phyloP scores from a whole-genome alignment of 1,284 basidiomycete genomes.

The Pyrrhoderma lamaoense region DNA sequence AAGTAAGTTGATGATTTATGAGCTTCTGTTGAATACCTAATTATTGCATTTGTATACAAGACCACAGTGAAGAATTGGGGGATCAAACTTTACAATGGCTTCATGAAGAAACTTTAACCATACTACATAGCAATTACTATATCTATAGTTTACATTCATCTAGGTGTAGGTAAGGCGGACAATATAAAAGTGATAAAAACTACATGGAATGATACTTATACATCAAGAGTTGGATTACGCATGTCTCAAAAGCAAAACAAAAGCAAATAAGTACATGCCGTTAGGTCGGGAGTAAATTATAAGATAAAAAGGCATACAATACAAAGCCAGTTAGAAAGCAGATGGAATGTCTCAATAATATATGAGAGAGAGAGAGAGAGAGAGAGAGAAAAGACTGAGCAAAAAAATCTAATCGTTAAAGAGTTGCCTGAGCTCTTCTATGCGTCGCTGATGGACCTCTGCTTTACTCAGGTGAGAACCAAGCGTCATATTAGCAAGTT shows the following conservation, averaged over 20 bases:
- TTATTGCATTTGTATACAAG: conserved; percentile 25
- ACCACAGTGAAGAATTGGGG: conserved; percentile 44
- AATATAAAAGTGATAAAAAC: too few relatives aligned
- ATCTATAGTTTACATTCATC: not conserved
- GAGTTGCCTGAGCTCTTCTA: conserved; percentile 74
- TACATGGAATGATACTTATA: too few relatives aligned
- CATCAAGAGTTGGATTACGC: too few relatives aligned
- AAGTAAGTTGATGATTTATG: conserved; percentile 31
- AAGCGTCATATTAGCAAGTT: conserved; percentile 85
- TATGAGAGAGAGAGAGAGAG: not conserved
- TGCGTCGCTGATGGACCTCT: conserved; percentile 73
- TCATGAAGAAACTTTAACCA: conserved; percentile 19
- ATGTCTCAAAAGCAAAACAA: too few relatives aligned
- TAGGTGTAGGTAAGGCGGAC: too few relatives aligned
- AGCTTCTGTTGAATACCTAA: not conserved
- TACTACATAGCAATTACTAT: not conserved
- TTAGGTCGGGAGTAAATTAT: too few relatives aligned
- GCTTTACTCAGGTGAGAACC: conserved; percentile 76
- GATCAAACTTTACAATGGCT: conserved; percentile 45
- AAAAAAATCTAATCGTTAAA: conserved; percentile 34
- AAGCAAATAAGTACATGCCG: too few relatives aligned
- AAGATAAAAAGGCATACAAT: too few relatives aligned
- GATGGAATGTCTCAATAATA: not conserved
- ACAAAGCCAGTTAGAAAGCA: not conserved
- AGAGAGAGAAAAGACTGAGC: not conserved